Percentiles rank a stretch among this genome's conserved stretches.
These are phyloP conservation scores for Axilococcus clingmanii DNA, from an alignment of 139 green algal species.

Conservation along the genomic window DNA sequence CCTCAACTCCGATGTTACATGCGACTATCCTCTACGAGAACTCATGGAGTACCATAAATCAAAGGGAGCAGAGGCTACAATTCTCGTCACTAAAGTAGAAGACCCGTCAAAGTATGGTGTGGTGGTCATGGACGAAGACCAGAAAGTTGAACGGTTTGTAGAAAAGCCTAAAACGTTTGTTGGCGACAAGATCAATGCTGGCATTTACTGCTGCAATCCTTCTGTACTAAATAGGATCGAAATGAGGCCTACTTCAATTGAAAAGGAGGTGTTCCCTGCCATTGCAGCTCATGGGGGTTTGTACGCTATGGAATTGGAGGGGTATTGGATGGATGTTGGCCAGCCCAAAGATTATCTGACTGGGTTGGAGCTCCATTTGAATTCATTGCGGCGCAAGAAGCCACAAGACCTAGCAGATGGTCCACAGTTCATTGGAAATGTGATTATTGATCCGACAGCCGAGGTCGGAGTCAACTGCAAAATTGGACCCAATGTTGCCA, in stretches of 20 bases:
- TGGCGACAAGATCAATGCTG: slow-evolving; percentile 99
- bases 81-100: slow-evolving; percentile 87
- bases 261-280: slow-evolving; percentile 93
- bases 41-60: slow-evolving; percentile 73
- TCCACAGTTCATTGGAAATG: slow-evolving; percentile 50
- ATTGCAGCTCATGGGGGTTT: slow-evolving; percentile 75
- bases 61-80: slow-evolving; percentile 77
- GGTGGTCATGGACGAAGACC: slow-evolving; percentile 72
- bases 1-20: slow-evolving; percentile 97
- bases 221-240: slow-evolving; percentile 86
- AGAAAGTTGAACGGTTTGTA: slow-evolving; percentile 87
- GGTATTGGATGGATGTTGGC: slow-evolving; percentile 99
- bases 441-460: slow-evolving; percentile 63
- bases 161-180: slow-evolving; percentile 95
- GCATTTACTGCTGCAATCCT: slow-evolving; percentile 87
- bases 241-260: slow-evolving; percentile 84
- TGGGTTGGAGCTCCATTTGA: slow-evolving; percentile 83
- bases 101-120: slow-evolving; percentile 97
- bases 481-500: slow-evolving; percentile 86
- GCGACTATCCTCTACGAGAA: slow-evolving; percentile 85
- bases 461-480: slow-evolving; percentile 74
- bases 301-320: slow-evolving; percentile 78
- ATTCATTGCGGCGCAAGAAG: slow-evolving; percentile 47
- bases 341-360: slow-evolving; percentile 90
- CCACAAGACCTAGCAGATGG: slow-evolving; percentile 46